These are phyloP conservation scores for Xylariaceae sp. DNA, from an alignment of 2,329 filamentous ascomycete species.

Conservation along the genomic window DNA sequence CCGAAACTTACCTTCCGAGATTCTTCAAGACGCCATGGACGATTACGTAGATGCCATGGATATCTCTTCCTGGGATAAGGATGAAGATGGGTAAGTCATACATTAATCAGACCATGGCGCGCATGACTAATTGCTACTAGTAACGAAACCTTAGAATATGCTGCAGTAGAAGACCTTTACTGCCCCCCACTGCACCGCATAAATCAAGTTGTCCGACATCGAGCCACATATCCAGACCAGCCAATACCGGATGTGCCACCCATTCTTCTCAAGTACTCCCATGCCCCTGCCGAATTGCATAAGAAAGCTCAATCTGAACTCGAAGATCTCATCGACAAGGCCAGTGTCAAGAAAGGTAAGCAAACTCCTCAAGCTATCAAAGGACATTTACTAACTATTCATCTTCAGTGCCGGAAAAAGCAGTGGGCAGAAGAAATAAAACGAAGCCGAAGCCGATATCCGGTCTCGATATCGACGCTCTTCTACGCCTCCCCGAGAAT, in stretches of 20 bases:
- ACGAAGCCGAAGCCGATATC: constrained; percentile 77
- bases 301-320: constrained; percentile 55
- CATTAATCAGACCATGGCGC: background rate
- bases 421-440: constrained; percentile 64
- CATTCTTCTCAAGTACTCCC: constrained; percentile 67
- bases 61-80: constrained; percentile 63
- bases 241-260: constrained; percentile 59
- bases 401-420: constrained; percentile 68
- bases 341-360: constrained; percentile 78
- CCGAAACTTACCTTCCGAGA: constrained; percentile 72
- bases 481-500: constrained; percentile 49
- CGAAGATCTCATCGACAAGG: constrained; percentile 60
- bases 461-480: constrained; percentile 78
- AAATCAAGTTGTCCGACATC: constrained; percentile 77
- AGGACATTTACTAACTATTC: constrained; percentile 16
- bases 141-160: constrained; percentile 56
- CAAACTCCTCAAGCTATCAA: background rate
- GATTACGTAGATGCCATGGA: constrained; percentile 94
- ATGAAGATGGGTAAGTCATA: constrained; percentile 66
- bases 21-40: constrained; percentile 77
- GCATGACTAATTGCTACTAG: constrained; percentile 21
- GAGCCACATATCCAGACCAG: constrained; percentile 70
- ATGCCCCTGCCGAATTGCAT: constrained; percentile 65
- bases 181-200: constrained; percentile 85
- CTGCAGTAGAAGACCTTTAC: constrained; percentile 75